A percentile compares a stretch with the other conserved stretches of the same genome.
phyloP scores from a whole-genome alignment of 352 stramenopile genomes.

The Globisporangium echinulatum region DNA sequence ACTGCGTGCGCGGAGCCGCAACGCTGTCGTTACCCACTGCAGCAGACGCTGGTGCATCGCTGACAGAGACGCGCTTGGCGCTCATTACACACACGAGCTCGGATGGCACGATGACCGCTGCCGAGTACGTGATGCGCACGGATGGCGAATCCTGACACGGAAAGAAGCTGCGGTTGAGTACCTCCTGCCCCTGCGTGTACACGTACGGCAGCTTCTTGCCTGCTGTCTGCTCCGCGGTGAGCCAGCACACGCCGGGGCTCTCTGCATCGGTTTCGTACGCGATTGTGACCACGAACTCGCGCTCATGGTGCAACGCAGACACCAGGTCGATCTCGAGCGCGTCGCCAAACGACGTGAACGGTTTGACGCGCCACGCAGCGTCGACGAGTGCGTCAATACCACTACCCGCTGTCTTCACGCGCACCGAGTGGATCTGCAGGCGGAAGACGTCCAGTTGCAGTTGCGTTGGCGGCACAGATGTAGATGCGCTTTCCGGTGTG shows the following conservation, averaged over 20 bases:
- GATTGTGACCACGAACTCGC: constrained; percentile 35
- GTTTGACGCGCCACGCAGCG: constrained; percentile 34
- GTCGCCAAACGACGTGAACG: constrained; percentile 64
- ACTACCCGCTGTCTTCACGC: neutral
- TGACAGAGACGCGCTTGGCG: constrained; percentile 35
- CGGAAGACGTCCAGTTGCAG: constrained; percentile 62
- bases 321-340: constrained; percentile 44
- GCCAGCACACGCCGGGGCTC: constrained; percentile 78
- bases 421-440: constrained; percentile 41
- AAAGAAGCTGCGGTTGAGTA: constrained; percentile 82
- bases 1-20: constrained; percentile 20
- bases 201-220: constrained; percentile 72
- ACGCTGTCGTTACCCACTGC: constrained; percentile 8
- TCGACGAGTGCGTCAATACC: neutral
- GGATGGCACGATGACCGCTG: constrained; percentile 85
- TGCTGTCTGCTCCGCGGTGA: constrained; percentile 77
- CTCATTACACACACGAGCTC: constrained; percentile 90
- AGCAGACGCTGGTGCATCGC: neutral
- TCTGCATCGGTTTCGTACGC: constrained; percentile 55
- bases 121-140: constrained; percentile 94
- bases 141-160: constrained; percentile 91
- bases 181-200: constrained; percentile 84
- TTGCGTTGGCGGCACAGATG: neutral
- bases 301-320: constrained; percentile 2
- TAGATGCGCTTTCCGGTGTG: constrained; percentile 5